These are phyloP conservation scores for Amoebophrya sp. DNA, from an alignment of 169 alveolate species.

Conservation along the genomic window DNA sequence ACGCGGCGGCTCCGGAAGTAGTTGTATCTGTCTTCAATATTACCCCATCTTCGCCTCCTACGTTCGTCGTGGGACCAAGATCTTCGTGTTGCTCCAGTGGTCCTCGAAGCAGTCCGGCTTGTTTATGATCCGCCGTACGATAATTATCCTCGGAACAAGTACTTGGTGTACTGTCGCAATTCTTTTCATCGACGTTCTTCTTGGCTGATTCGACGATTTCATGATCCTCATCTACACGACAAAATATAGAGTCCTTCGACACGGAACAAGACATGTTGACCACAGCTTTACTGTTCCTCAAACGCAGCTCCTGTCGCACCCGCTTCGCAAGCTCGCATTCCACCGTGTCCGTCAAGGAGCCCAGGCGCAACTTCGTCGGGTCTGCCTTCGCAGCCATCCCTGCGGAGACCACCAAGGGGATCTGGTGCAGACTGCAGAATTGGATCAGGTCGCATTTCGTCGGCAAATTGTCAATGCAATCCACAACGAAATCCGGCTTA, in stretches of 20 bases:
- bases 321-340: conserved; percentile 60
- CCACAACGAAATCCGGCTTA: conserved; percentile 61
- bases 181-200: background rate
- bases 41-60: background rate
- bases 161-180: no score
- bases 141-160: no score
- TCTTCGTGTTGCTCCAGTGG: no score
- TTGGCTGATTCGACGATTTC: background rate
- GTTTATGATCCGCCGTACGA: no score
- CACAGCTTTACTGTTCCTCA: conserved; percentile 30
- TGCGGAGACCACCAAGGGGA: conserved; percentile 55
- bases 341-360: conserved; percentile 55
- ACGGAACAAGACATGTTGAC: background rate
- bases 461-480: conserved; percentile 64
- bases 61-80: background rate
- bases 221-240: background rate
- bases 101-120: no score
- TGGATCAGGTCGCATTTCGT: conserved; percentile 57
- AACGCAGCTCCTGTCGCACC: conserved; percentile 53
- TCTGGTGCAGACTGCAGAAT: conserved; percentile 51
- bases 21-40: no score
- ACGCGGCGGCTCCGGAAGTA: no score
- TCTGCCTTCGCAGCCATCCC: conserved; percentile 67
- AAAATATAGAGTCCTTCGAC: background rate
- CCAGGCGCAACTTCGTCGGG: conserved; percentile 57